phyloP scores from a whole-genome alignment of 192 early-diverging fungal genomes.

The Lunasporangiospora selenospora region DNA sequence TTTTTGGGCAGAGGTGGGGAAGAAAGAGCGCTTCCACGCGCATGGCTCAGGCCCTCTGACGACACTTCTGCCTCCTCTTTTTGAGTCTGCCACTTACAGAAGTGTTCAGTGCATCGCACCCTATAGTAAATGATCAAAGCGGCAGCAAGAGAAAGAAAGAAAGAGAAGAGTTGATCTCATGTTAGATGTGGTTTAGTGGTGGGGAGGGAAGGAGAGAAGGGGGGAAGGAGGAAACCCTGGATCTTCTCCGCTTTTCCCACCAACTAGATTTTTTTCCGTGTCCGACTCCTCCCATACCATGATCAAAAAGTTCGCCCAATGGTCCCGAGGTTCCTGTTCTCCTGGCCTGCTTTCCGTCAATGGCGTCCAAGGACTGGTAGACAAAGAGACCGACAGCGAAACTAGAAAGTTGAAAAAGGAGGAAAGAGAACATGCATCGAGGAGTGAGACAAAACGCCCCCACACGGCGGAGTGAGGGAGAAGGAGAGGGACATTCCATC shows the following conservation, averaged over 20 bases:
- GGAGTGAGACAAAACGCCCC: neutral
- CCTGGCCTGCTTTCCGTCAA: conserved; percentile 96
- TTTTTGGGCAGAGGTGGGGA: no score
- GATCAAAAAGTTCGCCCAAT: conserved; percentile 96
- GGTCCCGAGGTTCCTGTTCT: conserved; percentile 87
- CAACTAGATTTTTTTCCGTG: conserved; percentile 63
- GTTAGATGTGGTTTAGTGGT: neutral
- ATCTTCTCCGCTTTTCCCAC: no score
- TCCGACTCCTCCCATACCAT: conserved; percentile 88
- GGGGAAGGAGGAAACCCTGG: neutral
- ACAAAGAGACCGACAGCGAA: conserved; percentile 83
- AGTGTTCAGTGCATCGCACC: conserved; percentile 67
- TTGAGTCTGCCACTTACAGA: conserved; percentile 41
- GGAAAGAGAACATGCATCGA: conserved; percentile 5
- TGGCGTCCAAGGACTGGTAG: conserved; percentile 91
- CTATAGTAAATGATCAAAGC: conserved; percentile 18
- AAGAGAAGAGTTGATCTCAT: neutral
- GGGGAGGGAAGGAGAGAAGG: neutral
- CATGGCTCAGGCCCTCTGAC: no score
- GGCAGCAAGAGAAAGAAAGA: neutral
- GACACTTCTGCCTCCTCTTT: neutral
- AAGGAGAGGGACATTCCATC: neutral
- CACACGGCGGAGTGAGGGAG: neutral
- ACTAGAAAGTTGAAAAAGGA: conserved; percentile 23
- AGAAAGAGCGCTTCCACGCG: no score